Conservation (phyloP, 305 asterid species). For the Fraxinus albicans region DNA sequence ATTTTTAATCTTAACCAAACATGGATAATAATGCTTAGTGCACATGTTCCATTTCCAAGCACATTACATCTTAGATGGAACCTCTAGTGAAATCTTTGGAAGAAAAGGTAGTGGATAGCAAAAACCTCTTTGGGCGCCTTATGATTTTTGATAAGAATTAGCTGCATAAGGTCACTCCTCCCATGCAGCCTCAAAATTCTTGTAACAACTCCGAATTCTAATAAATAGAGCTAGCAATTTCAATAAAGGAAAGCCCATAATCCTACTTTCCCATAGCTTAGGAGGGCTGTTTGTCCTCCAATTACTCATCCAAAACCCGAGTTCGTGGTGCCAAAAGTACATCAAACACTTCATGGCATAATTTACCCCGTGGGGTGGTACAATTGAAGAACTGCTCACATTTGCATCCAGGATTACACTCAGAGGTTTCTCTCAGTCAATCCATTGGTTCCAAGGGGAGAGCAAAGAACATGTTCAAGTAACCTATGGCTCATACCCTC, state of each 20-base stretch:
- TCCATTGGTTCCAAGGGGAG: constrained; percentile 59
- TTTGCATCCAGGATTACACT: constrained; percentile 70
- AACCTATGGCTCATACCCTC: constrained; percentile 80
- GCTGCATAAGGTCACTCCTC: constrained; percentile 67
- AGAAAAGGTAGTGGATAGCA: constrained; percentile 45
- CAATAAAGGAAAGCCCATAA: constrained; percentile 51
- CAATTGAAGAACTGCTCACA: constrained; percentile 61
- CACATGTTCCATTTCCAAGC: constrained; percentile 37
- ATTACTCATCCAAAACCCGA: constrained; percentile 47
- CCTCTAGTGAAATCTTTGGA: constrained; percentile 57
- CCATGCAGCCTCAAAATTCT: constrained; percentile 48
- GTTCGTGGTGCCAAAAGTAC: constrained; percentile 50
- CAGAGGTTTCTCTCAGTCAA: constrained; percentile 65
- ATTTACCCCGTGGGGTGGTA: constrained; percentile 90
- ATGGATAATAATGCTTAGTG: background rate
- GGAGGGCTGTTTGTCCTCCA: constrained; percentile 69
- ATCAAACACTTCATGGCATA: constrained; percentile 66
- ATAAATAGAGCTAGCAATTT: constrained; percentile 53
- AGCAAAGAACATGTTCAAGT: constrained; percentile 68
- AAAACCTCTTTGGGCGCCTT: constrained; percentile 84
- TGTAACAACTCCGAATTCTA: constrained; percentile 45
- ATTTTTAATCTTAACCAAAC: background rate
- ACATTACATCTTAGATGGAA: constrained; percentile 65
- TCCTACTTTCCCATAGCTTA: constrained; percentile 74
- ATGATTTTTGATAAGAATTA: constrained; percentile 76